These are phyloP conservation scores for Neopestalotiopsis clavispora DNA, from an alignment of 2,329 filamentous ascomycete species.

Conservation along the genomic window DNA sequence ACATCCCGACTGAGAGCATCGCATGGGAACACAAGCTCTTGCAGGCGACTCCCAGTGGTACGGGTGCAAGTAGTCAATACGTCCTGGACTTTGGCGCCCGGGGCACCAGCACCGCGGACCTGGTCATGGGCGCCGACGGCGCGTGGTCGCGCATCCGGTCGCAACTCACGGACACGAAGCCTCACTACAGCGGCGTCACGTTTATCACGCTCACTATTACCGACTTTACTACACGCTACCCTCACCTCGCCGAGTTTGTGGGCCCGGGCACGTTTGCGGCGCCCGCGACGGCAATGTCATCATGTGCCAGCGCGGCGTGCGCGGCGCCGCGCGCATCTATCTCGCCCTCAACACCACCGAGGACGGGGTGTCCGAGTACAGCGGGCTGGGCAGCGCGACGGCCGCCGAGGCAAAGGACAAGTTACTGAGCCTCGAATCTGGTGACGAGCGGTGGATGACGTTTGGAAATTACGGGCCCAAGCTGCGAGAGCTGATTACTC, in stretches of 20 bases:
- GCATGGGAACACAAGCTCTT: constrained; percentile 15
- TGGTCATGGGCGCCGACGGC: constrained; percentile 43
- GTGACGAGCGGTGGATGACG: not conserved
- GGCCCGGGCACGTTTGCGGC: constrained; percentile 7
- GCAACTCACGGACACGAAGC: constrained; percentile 19
- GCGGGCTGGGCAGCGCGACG: constrained; percentile 16
- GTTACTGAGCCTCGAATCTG: constrained; percentile 9
- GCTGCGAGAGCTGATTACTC: not conserved
- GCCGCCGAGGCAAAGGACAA: constrained; percentile 7
- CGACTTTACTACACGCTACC: not conserved
- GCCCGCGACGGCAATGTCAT: constrained; percentile 5
- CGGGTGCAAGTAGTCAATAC: constrained; percentile 29
- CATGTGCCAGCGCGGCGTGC: constrained; percentile 4
- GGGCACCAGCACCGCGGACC: constrained; percentile 27
- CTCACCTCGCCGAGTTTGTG: constrained; percentile 11
- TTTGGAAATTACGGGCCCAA: constrained; percentile 12
- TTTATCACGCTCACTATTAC: constrained; percentile 7
- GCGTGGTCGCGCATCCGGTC: constrained; percentile 40
- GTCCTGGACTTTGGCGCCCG: constrained; percentile 16
- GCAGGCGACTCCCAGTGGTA: not conserved
- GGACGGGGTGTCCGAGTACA: constrained; percentile 26
- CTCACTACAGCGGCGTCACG: constrained; percentile 4
- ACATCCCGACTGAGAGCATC: not conserved
- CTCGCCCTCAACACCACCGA: constrained; percentile 30
- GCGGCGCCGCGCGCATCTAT: constrained; percentile 34